These are phyloP conservation scores for Primulina huaijiensis DNA, from an alignment of 257 asterid species.

Conservation along the genomic window DNA sequence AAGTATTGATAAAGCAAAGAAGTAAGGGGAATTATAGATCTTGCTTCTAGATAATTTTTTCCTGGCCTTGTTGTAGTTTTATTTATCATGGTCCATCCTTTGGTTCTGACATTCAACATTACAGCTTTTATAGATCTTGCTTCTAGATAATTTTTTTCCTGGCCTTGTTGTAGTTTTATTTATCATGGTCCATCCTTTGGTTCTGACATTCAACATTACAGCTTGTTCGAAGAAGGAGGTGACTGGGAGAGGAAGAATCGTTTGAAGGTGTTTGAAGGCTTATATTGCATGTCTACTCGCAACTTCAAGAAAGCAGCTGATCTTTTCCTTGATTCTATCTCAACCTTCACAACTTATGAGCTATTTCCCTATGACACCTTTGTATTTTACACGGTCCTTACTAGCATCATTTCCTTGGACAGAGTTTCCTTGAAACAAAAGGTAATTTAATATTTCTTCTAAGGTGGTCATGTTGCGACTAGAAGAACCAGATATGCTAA, in stretches of 20 bases:
- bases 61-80: neutral
- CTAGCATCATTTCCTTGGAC: slow-evolving; percentile 86
- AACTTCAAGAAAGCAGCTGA: slow-evolving; percentile 87
- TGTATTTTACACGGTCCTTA: slow-evolving; percentile 81
- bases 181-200: slow-evolving; percentile 16
- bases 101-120: slow-evolving; percentile 24
- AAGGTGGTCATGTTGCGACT: neutral
- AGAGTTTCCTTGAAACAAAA: slow-evolving; percentile 87
- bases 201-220: slow-evolving; percentile 35
- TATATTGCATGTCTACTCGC: slow-evolving; percentile 94
- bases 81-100: slow-evolving; percentile 15
- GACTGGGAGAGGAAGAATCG: slow-evolving; percentile 99
- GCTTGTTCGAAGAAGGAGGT: slow-evolving; percentile 97
- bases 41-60: slow-evolving; percentile 13
- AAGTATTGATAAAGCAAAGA: slow-evolving; percentile 96
- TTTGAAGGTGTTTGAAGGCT: slow-evolving; percentile 90
- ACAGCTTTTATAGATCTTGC: slow-evolving; percentile 45
- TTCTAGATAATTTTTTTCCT: neutral
- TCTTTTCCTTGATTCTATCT: slow-evolving; percentile 92
- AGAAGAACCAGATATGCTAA: slow-evolving; percentile 7
- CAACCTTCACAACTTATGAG: slow-evolving; percentile 98
- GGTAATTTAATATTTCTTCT: slow-evolving; percentile 39
- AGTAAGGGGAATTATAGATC: slow-evolving; percentile 37
- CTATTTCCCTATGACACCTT: slow-evolving; percentile 83
- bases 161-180: neutral